A percentile compares a stretch with the other conserved stretches of the same genome.
These are phyloP conservation scores for Aquilaria agallochum DNA, from an alignment of 441 rosid species.

Conservation along the genomic window DNA sequence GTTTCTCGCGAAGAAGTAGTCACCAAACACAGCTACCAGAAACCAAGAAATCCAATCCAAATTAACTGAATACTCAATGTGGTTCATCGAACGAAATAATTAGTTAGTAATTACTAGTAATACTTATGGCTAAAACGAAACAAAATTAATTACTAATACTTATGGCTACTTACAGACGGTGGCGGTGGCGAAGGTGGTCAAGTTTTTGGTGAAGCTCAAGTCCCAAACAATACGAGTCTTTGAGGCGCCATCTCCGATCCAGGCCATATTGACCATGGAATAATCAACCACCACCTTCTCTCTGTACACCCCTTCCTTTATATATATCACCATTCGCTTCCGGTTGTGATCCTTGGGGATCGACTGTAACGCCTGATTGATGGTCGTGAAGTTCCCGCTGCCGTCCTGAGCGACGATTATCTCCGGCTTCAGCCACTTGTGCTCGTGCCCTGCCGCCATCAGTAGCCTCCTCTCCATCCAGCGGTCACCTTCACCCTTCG, in stretches of 20 bases:
- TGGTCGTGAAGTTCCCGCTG: conserved; percentile 56
- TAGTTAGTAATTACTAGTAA: neutral
- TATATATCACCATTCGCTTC: conserved; percentile 41
- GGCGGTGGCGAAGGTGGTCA: conserved; percentile 47
- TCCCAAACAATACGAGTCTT: conserved; percentile 56
- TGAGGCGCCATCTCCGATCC: conserved; percentile 68
- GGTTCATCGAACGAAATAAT: too few relatives aligned
- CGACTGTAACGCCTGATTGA: conserved; percentile 40
- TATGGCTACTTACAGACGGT: conserved; percentile 40
- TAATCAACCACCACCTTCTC: conserved; percentile 41
- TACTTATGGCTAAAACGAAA: neutral
- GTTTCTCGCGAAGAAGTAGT: conserved; percentile 66
- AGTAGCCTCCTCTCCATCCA: conserved; percentile 32
- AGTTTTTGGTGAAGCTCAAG: conserved; percentile 44
- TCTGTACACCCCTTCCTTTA: conserved; percentile 57
- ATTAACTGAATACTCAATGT: too few relatives aligned
- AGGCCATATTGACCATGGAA: conserved; percentile 26
- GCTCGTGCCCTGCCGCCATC: neutral
- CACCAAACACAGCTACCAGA: conserved; percentile 45
- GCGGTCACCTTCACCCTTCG: too few relatives aligned
- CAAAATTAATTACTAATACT: too few relatives aligned
- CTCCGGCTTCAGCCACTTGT: conserved; percentile 25
- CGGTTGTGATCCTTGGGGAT: conserved; percentile 21
- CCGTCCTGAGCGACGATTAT: conserved; percentile 76
- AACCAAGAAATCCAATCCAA: too few relatives aligned